Percentiles rank a stretch among this genome's conserved stretches.
phyloP scores from a whole-genome alignment of 164 flowering plant genomes.

The Santalum album region DNA sequence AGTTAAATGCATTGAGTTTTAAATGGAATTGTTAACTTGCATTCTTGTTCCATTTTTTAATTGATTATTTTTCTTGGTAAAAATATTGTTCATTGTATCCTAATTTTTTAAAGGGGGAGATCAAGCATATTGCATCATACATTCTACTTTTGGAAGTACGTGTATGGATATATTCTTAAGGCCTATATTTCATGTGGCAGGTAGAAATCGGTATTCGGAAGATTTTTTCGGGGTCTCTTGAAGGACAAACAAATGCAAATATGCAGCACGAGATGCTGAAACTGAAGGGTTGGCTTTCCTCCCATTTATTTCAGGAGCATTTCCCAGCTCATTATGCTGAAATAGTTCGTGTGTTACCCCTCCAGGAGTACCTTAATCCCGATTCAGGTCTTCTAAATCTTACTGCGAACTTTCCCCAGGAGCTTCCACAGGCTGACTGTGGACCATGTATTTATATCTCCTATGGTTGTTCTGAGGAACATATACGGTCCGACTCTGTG shows the following conservation, averaged over 20 bases:
- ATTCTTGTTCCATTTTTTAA: too few relatives aligned
- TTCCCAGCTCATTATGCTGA: constrained; percentile 51
- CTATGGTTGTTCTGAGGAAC: constrained; percentile 49
- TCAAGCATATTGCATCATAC: too few relatives aligned
- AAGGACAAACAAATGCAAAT: constrained; percentile 26
- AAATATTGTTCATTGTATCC: too few relatives aligned
- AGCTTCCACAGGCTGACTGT: constrained; percentile 28
- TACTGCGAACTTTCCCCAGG: constrained; percentile 43
- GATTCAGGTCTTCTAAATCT: constrained; percentile 56
- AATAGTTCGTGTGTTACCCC: constrained; percentile 41
- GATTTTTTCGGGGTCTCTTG: constrained; percentile 44
- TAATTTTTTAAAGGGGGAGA: too few relatives aligned
- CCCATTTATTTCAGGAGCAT: constrained; percentile 41
- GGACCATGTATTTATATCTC: constrained; percentile 53
- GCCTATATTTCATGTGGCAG: constrained; percentile 22
- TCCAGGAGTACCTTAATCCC: constrained; percentile 70
- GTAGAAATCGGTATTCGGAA: constrained; percentile 45
- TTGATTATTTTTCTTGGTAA: too few relatives aligned
- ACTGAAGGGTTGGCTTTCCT: constrained; percentile 57
- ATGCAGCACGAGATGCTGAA: constrained; percentile 44
- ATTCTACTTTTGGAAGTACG: too few relatives aligned
- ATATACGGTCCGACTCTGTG: constrained; percentile 41
- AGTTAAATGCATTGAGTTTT: too few relatives aligned
- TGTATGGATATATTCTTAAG: background rate
- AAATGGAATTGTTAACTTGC: too few relatives aligned